A percentile compares a stretch with the other conserved stretches of the same genome.
Conservation (phyloP, 805 yeast species). For the Sugiyamaella americana region DNA sequence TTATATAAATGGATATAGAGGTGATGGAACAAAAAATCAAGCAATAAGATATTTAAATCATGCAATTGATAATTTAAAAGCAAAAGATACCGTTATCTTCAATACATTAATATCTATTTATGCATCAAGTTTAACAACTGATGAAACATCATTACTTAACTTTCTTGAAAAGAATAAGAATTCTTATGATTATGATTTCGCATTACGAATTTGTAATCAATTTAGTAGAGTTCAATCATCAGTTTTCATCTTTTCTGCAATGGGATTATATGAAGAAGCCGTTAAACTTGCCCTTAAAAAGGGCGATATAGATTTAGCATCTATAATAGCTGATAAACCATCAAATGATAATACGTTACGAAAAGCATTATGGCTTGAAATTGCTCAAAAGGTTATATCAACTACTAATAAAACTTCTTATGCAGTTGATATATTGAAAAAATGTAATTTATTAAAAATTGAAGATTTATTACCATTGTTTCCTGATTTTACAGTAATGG, state of each 20-base stretch:
- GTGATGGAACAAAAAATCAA: conserved; percentile 47
- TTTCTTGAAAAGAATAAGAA: conserved; percentile 41
- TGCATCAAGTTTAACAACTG: conserved; percentile 41
- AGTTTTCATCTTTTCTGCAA: conserved; percentile 60
- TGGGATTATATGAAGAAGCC: conserved; percentile 74
- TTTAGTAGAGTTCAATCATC: conserved; percentile 58
- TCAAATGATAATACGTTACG: conserved; percentile 46
- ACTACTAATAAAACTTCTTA: conserved; percentile 26
- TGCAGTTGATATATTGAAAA: conserved; percentile 27
- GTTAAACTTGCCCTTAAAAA: conserved; percentile 63
- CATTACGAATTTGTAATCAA: conserved; percentile 64
- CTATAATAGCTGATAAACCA: conserved; percentile 51
- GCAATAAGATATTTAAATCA: conserved; percentile 59
- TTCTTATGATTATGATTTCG: conserved; percentile 63
- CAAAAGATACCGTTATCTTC: conserved; percentile 45
- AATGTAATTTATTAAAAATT: conserved; percentile 41
- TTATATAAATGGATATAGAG: conserved; percentile 42
- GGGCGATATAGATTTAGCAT: conserved; percentile 53
- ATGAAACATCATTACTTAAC: conserved; percentile 44
- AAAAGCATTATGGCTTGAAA: conserved; percentile 68
- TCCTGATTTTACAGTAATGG: conserved; percentile 77
- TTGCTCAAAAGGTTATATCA: conserved; percentile 45
- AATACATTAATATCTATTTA: conserved; percentile 66
- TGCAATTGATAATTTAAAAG: conserved; percentile 42
- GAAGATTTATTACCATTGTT: conserved; percentile 80